Evolutionary conservation across 768 basidiomycete genomes (phyloP).

Genomic region (Phylloporus rhodoxanthus): DNA sequence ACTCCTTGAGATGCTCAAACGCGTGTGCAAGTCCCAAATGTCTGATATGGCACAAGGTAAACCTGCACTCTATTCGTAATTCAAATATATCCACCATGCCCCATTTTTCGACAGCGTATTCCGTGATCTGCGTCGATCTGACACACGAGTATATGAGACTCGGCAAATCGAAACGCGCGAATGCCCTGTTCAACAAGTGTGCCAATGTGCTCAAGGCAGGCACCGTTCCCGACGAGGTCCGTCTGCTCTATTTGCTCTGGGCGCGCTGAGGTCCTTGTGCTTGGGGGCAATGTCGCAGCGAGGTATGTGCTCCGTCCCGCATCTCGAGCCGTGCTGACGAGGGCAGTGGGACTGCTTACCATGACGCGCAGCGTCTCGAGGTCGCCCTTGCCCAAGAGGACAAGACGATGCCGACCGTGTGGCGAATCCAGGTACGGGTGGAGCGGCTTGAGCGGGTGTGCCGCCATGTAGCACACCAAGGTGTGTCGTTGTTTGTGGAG

Average conservation of each 20-base stretch:
- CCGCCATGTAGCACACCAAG: slow-evolving; percentile 60
- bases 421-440: slow-evolving; percentile 54
- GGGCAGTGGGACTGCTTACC: slow-evolving; percentile 46
- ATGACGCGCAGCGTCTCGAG: slow-evolving; percentile 50
- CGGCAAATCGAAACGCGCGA: slow-evolving; percentile 68
- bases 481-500: slow-evolving; percentile 31
- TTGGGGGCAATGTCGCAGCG: slow-evolving; percentile 50
- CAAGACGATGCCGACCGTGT: slow-evolving; percentile 44
- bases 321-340: background rate
- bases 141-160: slow-evolving; percentile 76
- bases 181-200: slow-evolving; percentile 55
- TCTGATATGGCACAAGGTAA: slow-evolving; percentile 45
- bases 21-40: slow-evolving; percentile 47
- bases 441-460: slow-evolving; percentile 56
- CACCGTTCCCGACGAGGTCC: slow-evolving; percentile 45
- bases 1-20: slow-evolving; percentile 57
- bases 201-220: slow-evolving; percentile 41
- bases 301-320: slow-evolving; percentile 39
- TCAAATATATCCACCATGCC: background rate
- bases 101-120: slow-evolving; percentile 43
- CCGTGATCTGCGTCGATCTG: slow-evolving; percentile 60
- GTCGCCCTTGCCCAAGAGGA: slow-evolving; percentile 38
- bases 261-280: slow-evolving; percentile 60
- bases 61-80: background rate
- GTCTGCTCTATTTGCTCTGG: slow-evolving; percentile 54